A percentile compares a stretch with the other conserved stretches of the same genome.
These are phyloP conservation scores for Plantago major DNA, from an alignment of 257 asterid species.

Conservation along the genomic window DNA sequence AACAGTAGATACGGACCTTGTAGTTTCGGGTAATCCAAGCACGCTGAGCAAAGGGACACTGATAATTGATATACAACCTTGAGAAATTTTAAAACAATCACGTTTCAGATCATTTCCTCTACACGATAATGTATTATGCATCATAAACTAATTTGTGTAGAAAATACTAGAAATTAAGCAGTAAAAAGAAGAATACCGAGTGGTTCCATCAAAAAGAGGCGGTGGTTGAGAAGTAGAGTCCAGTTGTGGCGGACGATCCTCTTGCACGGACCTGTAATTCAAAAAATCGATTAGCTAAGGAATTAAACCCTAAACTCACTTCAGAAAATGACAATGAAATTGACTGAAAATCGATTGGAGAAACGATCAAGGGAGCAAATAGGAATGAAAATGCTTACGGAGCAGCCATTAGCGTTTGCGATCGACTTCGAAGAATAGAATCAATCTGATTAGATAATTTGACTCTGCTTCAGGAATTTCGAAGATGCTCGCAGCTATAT, in stretches of 20 bases:
- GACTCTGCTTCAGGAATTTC: constrained; percentile 12
- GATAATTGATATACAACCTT: constrained; percentile 36
- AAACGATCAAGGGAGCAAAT: background rate
- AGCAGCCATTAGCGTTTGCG: constrained; percentile 37
- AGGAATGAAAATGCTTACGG: constrained; percentile 25
- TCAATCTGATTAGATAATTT: background rate
- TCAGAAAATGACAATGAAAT: background rate
- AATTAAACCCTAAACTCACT: background rate
- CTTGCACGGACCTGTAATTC: constrained; percentile 23
- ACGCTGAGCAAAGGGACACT: constrained; percentile 38
- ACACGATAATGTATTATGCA: background rate
- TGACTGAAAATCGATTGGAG: background rate
- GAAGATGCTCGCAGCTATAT: background rate
- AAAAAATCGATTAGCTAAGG: background rate
- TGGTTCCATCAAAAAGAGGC: constrained; percentile 43
- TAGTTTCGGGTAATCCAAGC: constrained; percentile 34
- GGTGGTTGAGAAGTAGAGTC: constrained; percentile 40
- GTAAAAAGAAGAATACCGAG: constrained; percentile 21
- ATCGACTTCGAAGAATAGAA: constrained; percentile 4
- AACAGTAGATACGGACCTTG: constrained; percentile 24
- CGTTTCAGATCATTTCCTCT: background rate
- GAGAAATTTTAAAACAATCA: constrained; percentile 6
- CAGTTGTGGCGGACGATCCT: constrained; percentile 34
- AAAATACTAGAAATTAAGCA: too few relatives aligned
- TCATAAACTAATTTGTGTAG: too few relatives aligned